Evolutionary conservation across 768 basidiomycete genomes (phyloP).

Genomic region (Leucosporidium creatinivorum): DNA sequence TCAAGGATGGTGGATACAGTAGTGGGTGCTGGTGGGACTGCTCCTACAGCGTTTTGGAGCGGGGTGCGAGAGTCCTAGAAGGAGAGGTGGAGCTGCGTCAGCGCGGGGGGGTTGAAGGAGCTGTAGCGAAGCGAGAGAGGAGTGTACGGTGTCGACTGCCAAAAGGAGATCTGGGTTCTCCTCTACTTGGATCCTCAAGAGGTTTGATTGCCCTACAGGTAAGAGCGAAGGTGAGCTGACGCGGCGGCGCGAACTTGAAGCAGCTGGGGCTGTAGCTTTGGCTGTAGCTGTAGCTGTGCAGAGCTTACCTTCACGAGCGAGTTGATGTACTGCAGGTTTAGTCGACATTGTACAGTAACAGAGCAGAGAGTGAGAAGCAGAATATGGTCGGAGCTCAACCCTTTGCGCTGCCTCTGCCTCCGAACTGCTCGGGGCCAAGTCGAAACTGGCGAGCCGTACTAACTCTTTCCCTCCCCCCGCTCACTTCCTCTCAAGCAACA

Average conservation of each 20-base stretch:
- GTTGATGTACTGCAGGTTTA: slow-evolving; percentile 14
- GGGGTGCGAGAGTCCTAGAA: slow-evolving; percentile 26
- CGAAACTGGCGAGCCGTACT: too few species aligned
- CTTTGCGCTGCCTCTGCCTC: too few species aligned
- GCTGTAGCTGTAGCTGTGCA: background rate
- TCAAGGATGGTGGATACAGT: slow-evolving; percentile 26
- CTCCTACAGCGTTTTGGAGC: slow-evolving; percentile 25
- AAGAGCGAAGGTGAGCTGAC: slow-evolving; percentile 2
- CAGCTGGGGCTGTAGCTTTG: too few species aligned
- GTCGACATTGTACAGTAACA: background rate
- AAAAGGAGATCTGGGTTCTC: slow-evolving; percentile 11
- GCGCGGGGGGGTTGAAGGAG: too few species aligned
- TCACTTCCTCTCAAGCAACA: too few species aligned
- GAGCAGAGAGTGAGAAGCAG: background rate
- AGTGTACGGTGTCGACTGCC: slow-evolving; percentile 9
- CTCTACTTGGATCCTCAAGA: slow-evolving; percentile 9
- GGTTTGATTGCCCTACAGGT: slow-evolving; percentile 10
- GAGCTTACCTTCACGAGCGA: slow-evolving; percentile 26
- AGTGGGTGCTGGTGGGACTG: slow-evolving; percentile 11
- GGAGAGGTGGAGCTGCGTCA: too few species aligned
- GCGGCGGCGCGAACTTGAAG: too few species aligned
- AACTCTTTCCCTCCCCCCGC: too few species aligned
- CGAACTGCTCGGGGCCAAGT: too few species aligned
- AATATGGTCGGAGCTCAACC: too few species aligned
- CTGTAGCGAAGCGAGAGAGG: background rate